Evolutionary conservation across 805 yeast genomes (phyloP), one percentile per base, ranked within the genome.

Genomic region (Clavispora santaluciae): DNA sequence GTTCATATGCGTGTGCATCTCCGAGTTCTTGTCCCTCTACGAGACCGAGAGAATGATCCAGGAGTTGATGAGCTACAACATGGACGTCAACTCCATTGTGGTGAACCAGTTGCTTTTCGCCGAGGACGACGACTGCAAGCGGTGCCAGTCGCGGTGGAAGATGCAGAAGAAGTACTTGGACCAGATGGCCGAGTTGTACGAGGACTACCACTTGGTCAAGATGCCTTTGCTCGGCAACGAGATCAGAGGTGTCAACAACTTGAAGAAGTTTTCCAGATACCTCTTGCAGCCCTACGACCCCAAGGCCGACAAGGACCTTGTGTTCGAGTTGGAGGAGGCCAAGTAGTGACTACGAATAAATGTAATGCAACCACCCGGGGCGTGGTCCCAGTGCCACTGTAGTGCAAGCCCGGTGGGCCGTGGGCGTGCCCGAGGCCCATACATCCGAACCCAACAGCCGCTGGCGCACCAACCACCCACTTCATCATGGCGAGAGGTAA

Each of bases 11-110:
- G 99, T 93, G 33, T 93, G 99, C 67, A 93, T 93, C 51, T 88
- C 97, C 36, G 99, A 93, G 69, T 93, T 93, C 66, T 74, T 93
- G 59, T 90, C 98, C 1, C 72, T 93, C 36, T 93, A 93, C 64
- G 99, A 93, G 66, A 91, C 98, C 15, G 99, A 93, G 69, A 82
- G 99, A 68, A 79, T 93, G 81, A 86, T 93, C 52, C 99, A 93
- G 70, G 99, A 93, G 63, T 78, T 93, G 61, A 84, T 89, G 66
- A 81, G 91, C 40, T 93, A 87, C 66, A 86, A 89, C 51, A 93
- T 93, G 83, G 99, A 93, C 64, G 96, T 95, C 48, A 91, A 89
- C 64, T 85, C 96, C 28, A 93, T 93, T 56, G 90, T 93, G 48
- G 95, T 95, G 40, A 93, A 93, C 68, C 99, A 93, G 67, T 75